These are phyloP conservation scores for Coleophoma eucalyptorum DNA, from an alignment of 2,329 filamentous ascomycete species.

Conservation along the genomic window DNA sequence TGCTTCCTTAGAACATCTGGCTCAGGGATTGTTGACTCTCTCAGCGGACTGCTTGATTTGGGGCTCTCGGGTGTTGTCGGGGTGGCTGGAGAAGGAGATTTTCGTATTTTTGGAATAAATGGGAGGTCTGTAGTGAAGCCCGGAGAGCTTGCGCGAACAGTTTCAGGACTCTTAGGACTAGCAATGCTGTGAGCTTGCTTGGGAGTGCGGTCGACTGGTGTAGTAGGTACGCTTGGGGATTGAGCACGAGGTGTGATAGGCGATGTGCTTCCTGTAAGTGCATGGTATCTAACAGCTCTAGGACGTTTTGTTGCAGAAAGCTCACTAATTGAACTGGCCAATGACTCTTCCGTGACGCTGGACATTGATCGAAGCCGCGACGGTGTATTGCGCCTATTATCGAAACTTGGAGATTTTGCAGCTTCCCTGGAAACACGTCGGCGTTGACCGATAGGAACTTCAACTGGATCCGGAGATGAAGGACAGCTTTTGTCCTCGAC, in stretches of 20 bases:
- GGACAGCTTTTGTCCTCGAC: conserved; percentile 6
- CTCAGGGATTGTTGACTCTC: conserved; percentile 15
- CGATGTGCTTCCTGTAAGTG: background rate
- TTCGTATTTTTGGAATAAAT: conserved; percentile 9
- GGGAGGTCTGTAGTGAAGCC: conserved; percentile 1
- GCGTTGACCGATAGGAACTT: conserved; percentile 26
- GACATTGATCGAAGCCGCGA: background rate
- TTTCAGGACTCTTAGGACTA: background rate
- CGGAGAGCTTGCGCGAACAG: background rate
- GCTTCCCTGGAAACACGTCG: conserved; percentile 13
- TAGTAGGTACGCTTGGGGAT: background rate
- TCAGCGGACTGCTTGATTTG: conserved; percentile 9
- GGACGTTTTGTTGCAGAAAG: conserved; percentile 9
- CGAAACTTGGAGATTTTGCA: background rate
- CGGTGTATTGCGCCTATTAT: background rate
- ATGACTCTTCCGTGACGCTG: conserved; percentile 5
- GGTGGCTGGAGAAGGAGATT: conserved; percentile 7
- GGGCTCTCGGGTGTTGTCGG: conserved; percentile 8
- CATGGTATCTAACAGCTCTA: conserved; percentile 13
- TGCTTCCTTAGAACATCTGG: conserved; percentile 5
- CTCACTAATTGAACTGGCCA: conserved; percentile 11
- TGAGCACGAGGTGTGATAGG: conserved; percentile 6
- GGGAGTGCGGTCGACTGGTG: background rate
- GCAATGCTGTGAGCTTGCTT: background rate
- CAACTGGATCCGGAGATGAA: conserved; percentile 7